Evolutionary conservation across 192 early-diverging fungal species (phyloP).

Genomic region (Rhizophagus prolifer): DNA sequence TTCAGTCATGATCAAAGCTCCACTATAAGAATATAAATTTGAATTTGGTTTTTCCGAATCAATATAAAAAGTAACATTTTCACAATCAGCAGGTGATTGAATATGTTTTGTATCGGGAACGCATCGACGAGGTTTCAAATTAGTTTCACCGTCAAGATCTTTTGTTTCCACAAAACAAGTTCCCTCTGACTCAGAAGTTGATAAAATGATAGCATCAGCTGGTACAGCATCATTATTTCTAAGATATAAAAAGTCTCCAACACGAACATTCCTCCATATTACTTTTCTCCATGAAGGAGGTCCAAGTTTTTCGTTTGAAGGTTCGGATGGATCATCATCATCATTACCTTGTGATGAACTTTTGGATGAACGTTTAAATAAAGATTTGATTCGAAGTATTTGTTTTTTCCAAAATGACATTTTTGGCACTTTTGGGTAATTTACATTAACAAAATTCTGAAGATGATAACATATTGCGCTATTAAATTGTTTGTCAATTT

Average conservation of each 20-base stretch:
- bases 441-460: constrained; percentile 47
- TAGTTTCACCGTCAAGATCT: constrained; percentile 98
- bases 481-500: constrained; percentile 83
- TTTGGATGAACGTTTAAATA: not conserved
- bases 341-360: not conserved
- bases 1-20: constrained; percentile 57
- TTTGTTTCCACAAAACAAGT: constrained; percentile 91
- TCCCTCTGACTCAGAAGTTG: constrained; percentile 74
- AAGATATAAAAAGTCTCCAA: constrained; percentile 87
- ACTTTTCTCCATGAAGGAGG: constrained; percentile 49
- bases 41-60: constrained; percentile 77
- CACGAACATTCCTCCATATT: constrained; percentile 69
- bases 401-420: constrained; percentile 25
- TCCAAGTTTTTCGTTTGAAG: constrained; percentile 21
- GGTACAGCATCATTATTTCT: constrained; percentile 81
- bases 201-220: constrained; percentile 79
- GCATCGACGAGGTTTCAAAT: constrained; percentile 80
- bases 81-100: constrained; percentile 73
- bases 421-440: constrained; percentile 33
- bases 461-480: constrained; percentile 52
- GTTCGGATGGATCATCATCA: not conserved
- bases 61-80: constrained; percentile 58
- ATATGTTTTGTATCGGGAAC: constrained; percentile 66
- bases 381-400: constrained; percentile 1
- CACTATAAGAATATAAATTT: constrained; percentile 77